Evolutionary conservation across 768 basidiomycete genomes (phyloP).

Genomic region (Saitozyma sp.): DNA sequence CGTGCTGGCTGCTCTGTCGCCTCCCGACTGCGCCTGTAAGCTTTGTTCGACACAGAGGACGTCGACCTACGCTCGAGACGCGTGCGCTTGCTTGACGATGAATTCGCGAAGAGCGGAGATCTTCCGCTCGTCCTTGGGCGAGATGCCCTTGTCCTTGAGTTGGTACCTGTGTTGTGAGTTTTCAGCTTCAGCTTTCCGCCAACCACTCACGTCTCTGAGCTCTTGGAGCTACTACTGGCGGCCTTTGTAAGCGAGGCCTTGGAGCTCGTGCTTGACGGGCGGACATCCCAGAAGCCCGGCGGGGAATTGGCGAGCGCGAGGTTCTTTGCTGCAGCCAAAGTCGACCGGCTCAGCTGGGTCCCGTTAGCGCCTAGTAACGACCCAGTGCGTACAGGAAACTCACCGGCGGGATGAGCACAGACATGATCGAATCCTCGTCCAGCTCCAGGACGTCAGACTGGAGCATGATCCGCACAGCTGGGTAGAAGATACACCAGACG

Average conservation of each 20-base stretch:
- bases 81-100: constrained; percentile 76
- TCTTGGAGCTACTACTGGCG: constrained; percentile 2
- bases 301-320: constrained; percentile 87
- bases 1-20: constrained; percentile 2
- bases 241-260: constrained; percentile 22
- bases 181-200: background rate
- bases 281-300: constrained; percentile 72
- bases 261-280: constrained; percentile 37
- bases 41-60: constrained; percentile 1
- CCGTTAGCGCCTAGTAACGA: constrained; percentile 3
- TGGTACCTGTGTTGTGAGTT: constrained; percentile 1
- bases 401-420: constrained; percentile 76
- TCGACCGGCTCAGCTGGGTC: constrained; percentile 61
- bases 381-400: constrained; percentile 35
- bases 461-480: constrained; percentile 79
- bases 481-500: constrained; percentile 96
- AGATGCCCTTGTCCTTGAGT: constrained; percentile 67
- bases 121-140: constrained; percentile 75
- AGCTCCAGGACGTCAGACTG: constrained; percentile 77
- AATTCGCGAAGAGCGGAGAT: constrained; percentile 86
- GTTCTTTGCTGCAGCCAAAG: constrained; percentile 78
- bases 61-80: constrained; percentile 66
- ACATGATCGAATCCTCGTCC: constrained; percentile 71
- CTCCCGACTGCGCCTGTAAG: constrained; percentile 32
- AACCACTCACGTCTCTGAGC: constrained; percentile 16